phyloP scores from a whole-genome alignment of 2,329 filamentous ascomycete genomes.

The Botrytis squamosa region DNA sequence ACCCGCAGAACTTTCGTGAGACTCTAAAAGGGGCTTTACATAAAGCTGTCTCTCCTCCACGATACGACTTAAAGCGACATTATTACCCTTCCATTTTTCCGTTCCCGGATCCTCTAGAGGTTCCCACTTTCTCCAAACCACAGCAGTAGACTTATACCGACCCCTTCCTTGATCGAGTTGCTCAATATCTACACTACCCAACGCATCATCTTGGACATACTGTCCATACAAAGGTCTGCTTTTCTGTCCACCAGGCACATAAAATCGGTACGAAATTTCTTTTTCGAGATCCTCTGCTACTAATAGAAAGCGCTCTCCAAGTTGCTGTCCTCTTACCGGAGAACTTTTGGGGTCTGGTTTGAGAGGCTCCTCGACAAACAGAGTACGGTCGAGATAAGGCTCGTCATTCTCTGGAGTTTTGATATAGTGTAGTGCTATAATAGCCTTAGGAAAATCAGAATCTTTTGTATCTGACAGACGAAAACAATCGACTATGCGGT shows the following conservation, averaged over 20 bases:
- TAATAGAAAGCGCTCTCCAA: not conserved
- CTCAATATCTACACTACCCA: not conserved
- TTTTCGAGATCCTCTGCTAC: not conserved
- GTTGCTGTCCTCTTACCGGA: not conserved
- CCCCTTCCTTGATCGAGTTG: not conserved
- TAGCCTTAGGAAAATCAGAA: not conserved
- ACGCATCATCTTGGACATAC: not conserved
- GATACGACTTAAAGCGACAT: not conserved
- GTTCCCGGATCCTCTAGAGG: no score
- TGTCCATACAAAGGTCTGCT: not conserved
- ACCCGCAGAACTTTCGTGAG: not conserved
- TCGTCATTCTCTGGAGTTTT: not conserved
- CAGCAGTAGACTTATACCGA: not conserved
- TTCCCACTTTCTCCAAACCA: not conserved
- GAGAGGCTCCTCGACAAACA: not conserved
- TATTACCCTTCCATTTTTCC: not conserved
- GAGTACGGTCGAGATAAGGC: not conserved
- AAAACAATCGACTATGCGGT: not conserved
- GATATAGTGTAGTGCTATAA: not conserved
- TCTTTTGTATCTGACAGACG: accelerated
- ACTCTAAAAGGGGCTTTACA: no score
- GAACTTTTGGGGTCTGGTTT: accelerated
- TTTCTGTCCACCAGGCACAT: not conserved
- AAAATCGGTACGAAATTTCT: not conserved
- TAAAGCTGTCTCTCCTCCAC: not conserved